Conservation (phyloP, 2,329 filamentous ascomycete genomes). For the Podosphaera xanthii region DNA sequence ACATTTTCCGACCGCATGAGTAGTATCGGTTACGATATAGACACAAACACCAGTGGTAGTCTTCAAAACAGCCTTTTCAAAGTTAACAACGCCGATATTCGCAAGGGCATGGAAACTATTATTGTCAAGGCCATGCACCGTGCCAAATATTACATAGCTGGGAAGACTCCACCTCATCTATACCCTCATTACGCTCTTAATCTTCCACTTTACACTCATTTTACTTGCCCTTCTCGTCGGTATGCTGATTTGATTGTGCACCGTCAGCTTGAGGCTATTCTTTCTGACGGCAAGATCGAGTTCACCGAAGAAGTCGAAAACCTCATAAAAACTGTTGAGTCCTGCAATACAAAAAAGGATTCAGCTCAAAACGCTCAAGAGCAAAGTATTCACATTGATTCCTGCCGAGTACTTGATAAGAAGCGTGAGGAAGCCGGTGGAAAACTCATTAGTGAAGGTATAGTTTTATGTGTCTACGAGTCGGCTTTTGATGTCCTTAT, state of each 20-base stretch:
- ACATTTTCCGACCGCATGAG: slow-evolving; percentile 88
- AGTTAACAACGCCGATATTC: slow-evolving; percentile 66
- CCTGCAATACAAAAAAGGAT: slow-evolving; percentile 98
- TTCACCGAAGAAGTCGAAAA: slow-evolving; percentile 76
- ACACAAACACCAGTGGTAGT: slow-evolving; percentile 69
- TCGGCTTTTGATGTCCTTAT: slow-evolving; percentile 96
- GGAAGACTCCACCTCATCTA: slow-evolving; percentile 54
- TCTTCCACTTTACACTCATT: slow-evolving; percentile 85
- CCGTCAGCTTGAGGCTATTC: slow-evolving; percentile 69
- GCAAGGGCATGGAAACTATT: slow-evolving; percentile 95
- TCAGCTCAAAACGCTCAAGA: slow-evolving; percentile 93
- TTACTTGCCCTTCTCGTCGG: slow-evolving; percentile 81
- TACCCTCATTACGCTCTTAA: slow-evolving; percentile 84
- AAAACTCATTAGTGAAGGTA: slow-evolving; percentile 84
- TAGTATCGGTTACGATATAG: slow-evolving; percentile 71
- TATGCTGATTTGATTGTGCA: slow-evolving; percentile 93
- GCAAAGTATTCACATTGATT: slow-evolving; percentile 95
- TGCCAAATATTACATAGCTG: slow-evolving; percentile 79
- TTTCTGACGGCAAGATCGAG: slow-evolving; percentile 62
- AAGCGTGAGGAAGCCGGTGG: slow-evolving; percentile 67
- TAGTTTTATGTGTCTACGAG: slow-evolving; percentile 93
- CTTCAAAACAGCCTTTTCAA: slow-evolving; percentile 91
- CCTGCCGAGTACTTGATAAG: slow-evolving; percentile 88
- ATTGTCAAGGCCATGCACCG: slow-evolving; percentile 89
- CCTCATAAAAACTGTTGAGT: slow-evolving; percentile 76